A percentile compares a stretch with the other conserved stretches of the same genome.
Conservation (phyloP, 2,329 filamentous ascomycete genomes). For the Ceratocystis eucalypticola region DNA sequence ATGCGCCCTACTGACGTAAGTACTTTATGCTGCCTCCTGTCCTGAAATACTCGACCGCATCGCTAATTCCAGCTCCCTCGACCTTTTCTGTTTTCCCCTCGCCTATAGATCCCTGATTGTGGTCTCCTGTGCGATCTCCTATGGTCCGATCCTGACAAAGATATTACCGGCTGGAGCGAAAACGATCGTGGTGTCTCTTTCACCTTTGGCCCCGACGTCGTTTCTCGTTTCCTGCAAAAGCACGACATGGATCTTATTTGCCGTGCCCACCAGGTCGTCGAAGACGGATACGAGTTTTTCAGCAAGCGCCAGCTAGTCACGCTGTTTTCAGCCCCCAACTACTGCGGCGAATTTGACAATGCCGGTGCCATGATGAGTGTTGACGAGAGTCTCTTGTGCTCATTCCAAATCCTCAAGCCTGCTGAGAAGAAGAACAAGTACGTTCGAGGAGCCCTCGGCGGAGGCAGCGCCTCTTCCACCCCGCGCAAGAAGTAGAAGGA, state of each 20-base stretch:
- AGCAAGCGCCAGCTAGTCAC: slow-evolving; percentile 96
- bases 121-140: slow-evolving; percentile 93
- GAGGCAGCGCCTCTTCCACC: slow-evolving; percentile 21
- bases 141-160: slow-evolving; percentile 98
- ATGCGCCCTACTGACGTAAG: slow-evolving; percentile 98
- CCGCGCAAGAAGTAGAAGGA: slow-evolving; percentile 20
- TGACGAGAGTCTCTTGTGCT: slow-evolving; percentile 94
- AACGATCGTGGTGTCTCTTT: slow-evolving; percentile 98
- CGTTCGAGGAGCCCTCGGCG: slow-evolving; percentile 59
- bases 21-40: slow-evolving; percentile 24
- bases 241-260: slow-evolving; percentile 99
- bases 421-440: slow-evolving; percentile 99
- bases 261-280: slow-evolving; percentile 94
- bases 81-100: background rate
- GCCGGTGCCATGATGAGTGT: slow-evolving; percentile 99
- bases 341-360: slow-evolving; percentile 99
- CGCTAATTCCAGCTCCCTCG: background rate
- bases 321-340: slow-evolving; percentile 95
- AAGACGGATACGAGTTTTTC: slow-evolving; percentile 99
- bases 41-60: background rate
- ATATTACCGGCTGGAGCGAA: slow-evolving; percentile 98
- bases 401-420: slow-evolving; percentile 99
- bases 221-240: slow-evolving; percentile 94
- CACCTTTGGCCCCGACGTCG: slow-evolving; percentile 94
- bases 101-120: slow-evolving; percentile 79